Evolutionary conservation across 2,329 filamentous ascomycete species (phyloP), one percentile per base, ranked within the genome.

Genomic region (Microcyclospora tardicrescens): DNA sequence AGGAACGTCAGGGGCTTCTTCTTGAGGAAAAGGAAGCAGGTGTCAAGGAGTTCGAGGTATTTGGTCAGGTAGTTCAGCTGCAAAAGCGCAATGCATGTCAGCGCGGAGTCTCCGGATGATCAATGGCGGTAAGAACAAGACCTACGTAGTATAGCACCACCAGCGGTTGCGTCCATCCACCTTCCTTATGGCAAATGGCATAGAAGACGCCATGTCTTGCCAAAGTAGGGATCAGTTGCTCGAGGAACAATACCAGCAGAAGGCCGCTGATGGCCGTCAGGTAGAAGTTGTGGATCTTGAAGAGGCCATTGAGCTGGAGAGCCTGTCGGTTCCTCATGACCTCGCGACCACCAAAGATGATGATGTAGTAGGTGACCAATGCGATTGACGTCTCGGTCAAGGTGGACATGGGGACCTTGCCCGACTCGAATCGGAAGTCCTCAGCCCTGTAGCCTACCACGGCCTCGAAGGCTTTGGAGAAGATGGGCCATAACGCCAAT

Each of bases 1-100:
- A 96, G 83, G 79, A 96, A 96, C 58, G 91, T 95, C 61, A 95
- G 68, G 39, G 89, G 89, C 81, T 96, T 96, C 81, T 96, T 96
- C 81, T 96, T 96, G 63, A 96, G 77, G 70, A 95, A 91, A 40
- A 96, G 72, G 74, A 96, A 96, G 61, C 89, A 79, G 43, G 89
- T 96, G 65, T 96, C 89, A 53, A 96, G 69, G 50, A 96, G 73
- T 67, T 96, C 89, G 51, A 95, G 75, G 66, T 94, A 96, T 67
- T 96, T 96, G 67, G 87, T 96, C 39, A 95, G 76, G 71, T 96
- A 96, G 72, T 93, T 96, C 60, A 96, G 74, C 87, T 95, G 58
- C 67, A 54, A 50, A 39, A 16, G 31, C 10, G 16, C n/a, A 27
- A 35, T 31, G 16, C 32, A 11, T n/a, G 19, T 28, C 29, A 28